phyloP scores from a whole-genome alignment of 306 rosid species.

The Cucurbita moschata region DNA sequence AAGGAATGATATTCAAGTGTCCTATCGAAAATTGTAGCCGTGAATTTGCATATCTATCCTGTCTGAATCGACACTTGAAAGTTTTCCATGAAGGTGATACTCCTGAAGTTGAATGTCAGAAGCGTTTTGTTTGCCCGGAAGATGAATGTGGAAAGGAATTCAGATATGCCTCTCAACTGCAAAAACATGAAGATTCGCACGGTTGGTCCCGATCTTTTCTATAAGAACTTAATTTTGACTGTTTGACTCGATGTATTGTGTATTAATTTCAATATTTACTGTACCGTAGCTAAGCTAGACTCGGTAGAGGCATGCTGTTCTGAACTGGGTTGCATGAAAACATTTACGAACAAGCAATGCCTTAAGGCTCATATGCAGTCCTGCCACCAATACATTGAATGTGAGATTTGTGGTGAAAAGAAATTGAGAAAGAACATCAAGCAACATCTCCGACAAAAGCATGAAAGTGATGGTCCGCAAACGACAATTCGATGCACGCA shows the following conservation, averaged over 20 bases:
- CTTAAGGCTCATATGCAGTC: conserved; percentile 52
- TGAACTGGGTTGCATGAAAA: conserved; percentile 59
- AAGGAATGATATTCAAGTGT: conserved; percentile 53
- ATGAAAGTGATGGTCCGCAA: conserved; percentile 20
- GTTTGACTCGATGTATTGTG: no score
- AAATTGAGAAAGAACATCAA: conserved; percentile 67
- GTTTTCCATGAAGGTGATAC: conserved; percentile 34
- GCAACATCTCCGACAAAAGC: conserved; percentile 38
- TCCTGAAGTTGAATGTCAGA: conserved; percentile 12
- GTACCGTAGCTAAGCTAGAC: conserved; percentile 49
- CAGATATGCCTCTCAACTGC: conserved; percentile 37
- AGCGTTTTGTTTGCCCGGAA: conserved; percentile 48
- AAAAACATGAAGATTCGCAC: conserved; percentile 61
- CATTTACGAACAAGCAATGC: conserved; percentile 43
- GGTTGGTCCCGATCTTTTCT: conserved; percentile 22
- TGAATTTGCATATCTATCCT: conserved; percentile 34
- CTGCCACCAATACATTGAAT: conserved; percentile 45
- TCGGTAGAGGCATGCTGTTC: conserved; percentile 49
- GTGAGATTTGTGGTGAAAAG: conserved; percentile 49
- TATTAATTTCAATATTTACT: background rate
- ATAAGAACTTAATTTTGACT: background rate
- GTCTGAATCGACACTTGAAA: conserved; percentile 40
- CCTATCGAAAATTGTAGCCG: conserved; percentile 41
- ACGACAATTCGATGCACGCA: conserved; percentile 32
- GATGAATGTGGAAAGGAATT: conserved; percentile 65